Percentiles rank a stretch among this genome's conserved stretches.
Conservation (phyloP, 345 rosid species). For the Eucalyptus globulus region DNA sequence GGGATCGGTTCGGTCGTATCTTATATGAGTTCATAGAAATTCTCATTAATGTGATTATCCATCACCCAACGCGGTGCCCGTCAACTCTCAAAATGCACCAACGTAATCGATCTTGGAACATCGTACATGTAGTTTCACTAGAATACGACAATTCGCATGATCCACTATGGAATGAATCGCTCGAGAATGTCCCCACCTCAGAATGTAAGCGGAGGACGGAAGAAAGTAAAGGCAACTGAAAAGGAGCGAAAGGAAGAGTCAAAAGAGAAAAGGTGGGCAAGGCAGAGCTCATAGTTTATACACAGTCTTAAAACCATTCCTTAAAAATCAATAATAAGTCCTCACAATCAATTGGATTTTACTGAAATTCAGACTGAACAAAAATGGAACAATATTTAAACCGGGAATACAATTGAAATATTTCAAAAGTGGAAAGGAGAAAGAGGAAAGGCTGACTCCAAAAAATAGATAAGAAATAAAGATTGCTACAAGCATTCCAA, state of each 20-base stretch:
- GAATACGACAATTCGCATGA: neutral
- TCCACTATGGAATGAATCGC: neutral
- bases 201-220: neutral
- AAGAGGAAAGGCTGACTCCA: neutral
- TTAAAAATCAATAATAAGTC: neutral
- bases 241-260: neutral
- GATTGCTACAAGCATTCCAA: neutral
- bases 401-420: neutral
- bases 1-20: neutral
- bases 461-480: neutral
- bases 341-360: neutral
- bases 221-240: neutral
- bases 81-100: neutral
- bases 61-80: neutral
- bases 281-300: neutral
- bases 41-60: neutral
- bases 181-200: neutral
- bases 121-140: neutral
- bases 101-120: neutral
- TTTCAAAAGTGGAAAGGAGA: neutral
- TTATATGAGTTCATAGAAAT: neutral
- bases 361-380: neutral
- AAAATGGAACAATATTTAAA: neutral
- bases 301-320: neutral
- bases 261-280: neutral